Conservation (phyloP, 257 asterid genomes). For the Solanum pennellii region DNA sequence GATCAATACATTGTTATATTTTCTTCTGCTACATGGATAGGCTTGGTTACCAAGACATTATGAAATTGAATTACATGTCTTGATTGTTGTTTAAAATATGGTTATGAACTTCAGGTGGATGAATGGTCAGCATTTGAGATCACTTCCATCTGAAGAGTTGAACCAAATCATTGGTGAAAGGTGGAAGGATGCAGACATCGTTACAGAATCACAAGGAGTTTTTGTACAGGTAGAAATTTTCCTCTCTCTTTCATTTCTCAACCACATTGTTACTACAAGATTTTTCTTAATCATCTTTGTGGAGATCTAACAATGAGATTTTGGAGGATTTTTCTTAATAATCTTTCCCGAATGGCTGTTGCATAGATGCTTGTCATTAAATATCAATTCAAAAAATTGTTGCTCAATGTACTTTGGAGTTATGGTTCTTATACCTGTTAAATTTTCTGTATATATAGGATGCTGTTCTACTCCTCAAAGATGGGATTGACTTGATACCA, state of each 20-base stretch:
- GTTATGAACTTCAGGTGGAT: conserved; percentile 66
- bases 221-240: conserved; percentile 49
- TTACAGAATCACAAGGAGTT: conserved; percentile 55
- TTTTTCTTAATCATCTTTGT: not conserved
- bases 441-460: conserved; percentile 41
- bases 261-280: not conserved
- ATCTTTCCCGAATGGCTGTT: not conserved
- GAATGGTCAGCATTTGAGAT: conserved; percentile 89
- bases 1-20: not conserved
- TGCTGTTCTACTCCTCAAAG: conserved; percentile 76
- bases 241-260: not conserved
- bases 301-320: not conserved
- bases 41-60: conserved; percentile 3
- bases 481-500: conserved; percentile 68
- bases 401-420: not conserved
- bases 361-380: not conserved
- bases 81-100: not conserved
- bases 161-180: conserved; percentile 54
- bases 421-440: not conserved
- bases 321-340: not conserved
- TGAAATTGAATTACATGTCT: not conserved
- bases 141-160: conserved; percentile 54
- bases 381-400: not conserved
- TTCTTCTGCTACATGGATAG: not conserved
- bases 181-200: conserved; percentile 59